Evolutionary conservation across 1,284 basidiomycete species (phyloP).

Genomic region (Cystobasidium sp.): DNA sequence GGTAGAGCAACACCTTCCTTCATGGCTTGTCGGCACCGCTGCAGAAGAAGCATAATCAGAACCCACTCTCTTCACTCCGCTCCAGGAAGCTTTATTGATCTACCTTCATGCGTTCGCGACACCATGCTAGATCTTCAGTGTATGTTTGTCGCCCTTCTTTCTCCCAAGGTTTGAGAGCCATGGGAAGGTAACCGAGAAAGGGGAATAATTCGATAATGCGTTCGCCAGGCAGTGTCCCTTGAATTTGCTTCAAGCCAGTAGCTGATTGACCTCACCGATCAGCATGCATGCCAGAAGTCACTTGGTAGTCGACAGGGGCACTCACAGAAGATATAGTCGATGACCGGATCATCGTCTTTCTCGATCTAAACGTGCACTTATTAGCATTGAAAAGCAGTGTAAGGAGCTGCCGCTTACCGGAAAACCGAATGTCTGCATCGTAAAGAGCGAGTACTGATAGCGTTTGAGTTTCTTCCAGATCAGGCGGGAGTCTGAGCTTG

Average conservation of each 20-base stretch:
- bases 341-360: conserved; percentile 13
- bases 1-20: neutral
- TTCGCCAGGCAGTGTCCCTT: conserved; percentile 13
- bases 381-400: neutral
- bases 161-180: conserved; percentile 17
- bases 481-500: neutral
- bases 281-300: neutral
- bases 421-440: conserved; percentile 18
- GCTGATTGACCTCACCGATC: neutral
- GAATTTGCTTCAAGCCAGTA: conserved; percentile 13
- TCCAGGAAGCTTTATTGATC: too few species aligned
- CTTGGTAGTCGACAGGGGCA: neutral
- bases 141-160: conserved; percentile 3
- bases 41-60: neutral
- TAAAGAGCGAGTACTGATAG: conserved; percentile 16
- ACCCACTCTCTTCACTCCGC: too few species aligned
- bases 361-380: neutral
- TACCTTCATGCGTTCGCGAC: conserved; percentile 5
- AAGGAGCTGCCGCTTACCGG: neutral
- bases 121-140: neutral
- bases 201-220: conserved; percentile 18
- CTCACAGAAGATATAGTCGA: conserved; percentile 20
- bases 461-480: conserved; percentile 19
- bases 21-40: conserved; percentile 13
- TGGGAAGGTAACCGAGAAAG: conserved; percentile 10